These are phyloP conservation scores for Boletus mariae DNA, from an alignment of 1,284 basidiomycete species.

Conservation along the genomic window DNA sequence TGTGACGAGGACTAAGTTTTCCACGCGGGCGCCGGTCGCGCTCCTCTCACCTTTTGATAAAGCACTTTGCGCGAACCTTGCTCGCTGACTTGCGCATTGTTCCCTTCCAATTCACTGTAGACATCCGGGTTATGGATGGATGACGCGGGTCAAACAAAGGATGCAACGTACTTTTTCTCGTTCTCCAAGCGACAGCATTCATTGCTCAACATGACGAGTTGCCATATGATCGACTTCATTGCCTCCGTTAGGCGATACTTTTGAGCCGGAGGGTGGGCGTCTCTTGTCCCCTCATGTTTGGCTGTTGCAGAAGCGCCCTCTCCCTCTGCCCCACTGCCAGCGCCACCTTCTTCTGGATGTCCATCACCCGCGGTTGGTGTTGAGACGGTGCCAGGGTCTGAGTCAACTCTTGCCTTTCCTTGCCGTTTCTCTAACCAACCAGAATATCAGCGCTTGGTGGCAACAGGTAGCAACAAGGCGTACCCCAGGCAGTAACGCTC, in stretches of 20 bases:
- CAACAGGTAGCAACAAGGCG: slow-evolving; percentile 19
- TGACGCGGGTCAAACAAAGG: not conserved
- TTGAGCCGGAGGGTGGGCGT: slow-evolving; percentile 60
- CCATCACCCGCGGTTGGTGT: slow-evolving; percentile 37
- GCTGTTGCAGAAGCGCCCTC: slow-evolving; percentile 27
- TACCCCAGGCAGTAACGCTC: slow-evolving; percentile 62
- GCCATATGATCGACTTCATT: slow-evolving; percentile 76
- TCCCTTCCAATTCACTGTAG: slow-evolving; percentile 59
- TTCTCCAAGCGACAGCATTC: slow-evolving; percentile 78
- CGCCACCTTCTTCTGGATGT: slow-evolving; percentile 36
- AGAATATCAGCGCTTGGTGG: not conserved
- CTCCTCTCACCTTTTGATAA: slow-evolving; percentile 61
- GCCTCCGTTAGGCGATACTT: slow-evolving; percentile 70
- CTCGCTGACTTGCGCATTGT: slow-evolving; percentile 68
- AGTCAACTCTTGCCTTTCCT: slow-evolving; percentile 46
- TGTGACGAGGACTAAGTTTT: slow-evolving; percentile 15
- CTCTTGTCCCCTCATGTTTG: slow-evolving; percentile 36
- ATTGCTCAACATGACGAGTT: slow-evolving; percentile 74
- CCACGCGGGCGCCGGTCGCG: not conserved
- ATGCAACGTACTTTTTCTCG: slow-evolving; percentile 69
- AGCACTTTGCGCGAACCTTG: slow-evolving; percentile 72
- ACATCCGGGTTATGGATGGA: not conserved
- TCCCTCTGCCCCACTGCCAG: slow-evolving; percentile 31
- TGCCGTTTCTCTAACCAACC: slow-evolving; percentile 52
- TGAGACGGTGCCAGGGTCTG: slow-evolving; percentile 34